Conservation (phyloP, 352 stramenopile species). For the Phytopythium aichiense region DNA sequence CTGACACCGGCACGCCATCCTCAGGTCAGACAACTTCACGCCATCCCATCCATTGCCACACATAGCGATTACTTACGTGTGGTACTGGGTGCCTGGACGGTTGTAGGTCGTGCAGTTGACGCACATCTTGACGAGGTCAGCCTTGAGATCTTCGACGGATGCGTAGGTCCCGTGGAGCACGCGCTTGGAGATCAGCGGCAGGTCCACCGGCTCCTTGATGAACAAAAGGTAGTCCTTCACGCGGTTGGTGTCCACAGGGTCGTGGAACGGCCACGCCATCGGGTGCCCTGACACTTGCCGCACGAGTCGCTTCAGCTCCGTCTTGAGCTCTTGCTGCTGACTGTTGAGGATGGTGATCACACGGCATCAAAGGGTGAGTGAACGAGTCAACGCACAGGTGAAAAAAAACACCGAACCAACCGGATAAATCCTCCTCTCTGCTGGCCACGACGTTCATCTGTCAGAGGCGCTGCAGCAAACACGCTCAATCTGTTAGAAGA, state of each 20-base stretch:
- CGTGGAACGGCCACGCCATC: slow-evolving; percentile 96
- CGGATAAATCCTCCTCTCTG: not conserved
- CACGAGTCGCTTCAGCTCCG: slow-evolving; percentile 79
- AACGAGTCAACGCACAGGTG: not conserved
- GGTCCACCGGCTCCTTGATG: slow-evolving; percentile 93
- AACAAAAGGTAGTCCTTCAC: slow-evolving; percentile 97
- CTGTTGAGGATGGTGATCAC: not conserved
- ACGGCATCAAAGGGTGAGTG: not conserved
- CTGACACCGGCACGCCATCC: slow-evolving; percentile 17
- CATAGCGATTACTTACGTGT: slow-evolving; percentile 71
- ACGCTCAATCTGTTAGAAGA: too few species aligned
- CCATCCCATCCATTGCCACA: not conserved
- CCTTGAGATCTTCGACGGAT: slow-evolving; percentile 88
- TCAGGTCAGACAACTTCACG: slow-evolving; percentile 1
- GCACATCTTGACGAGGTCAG: slow-evolving; percentile 96
- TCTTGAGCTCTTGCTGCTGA: slow-evolving; percentile 32
- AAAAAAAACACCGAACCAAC: not conserved
- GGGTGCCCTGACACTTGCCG: slow-evolving; percentile 92
- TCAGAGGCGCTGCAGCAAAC: too few species aligned
- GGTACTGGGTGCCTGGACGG: slow-evolving; percentile 92
- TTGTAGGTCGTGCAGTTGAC: slow-evolving; percentile 98
- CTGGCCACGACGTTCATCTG: too few species aligned
- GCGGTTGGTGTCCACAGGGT: slow-evolving; percentile 93
- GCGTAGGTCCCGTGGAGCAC: slow-evolving; percentile 86
- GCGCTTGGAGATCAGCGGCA: slow-evolving; percentile 77